phyloP scores from a whole-genome alignment of 371 early-diverging fungal genomes.

The Mortierella sp. region DNA sequence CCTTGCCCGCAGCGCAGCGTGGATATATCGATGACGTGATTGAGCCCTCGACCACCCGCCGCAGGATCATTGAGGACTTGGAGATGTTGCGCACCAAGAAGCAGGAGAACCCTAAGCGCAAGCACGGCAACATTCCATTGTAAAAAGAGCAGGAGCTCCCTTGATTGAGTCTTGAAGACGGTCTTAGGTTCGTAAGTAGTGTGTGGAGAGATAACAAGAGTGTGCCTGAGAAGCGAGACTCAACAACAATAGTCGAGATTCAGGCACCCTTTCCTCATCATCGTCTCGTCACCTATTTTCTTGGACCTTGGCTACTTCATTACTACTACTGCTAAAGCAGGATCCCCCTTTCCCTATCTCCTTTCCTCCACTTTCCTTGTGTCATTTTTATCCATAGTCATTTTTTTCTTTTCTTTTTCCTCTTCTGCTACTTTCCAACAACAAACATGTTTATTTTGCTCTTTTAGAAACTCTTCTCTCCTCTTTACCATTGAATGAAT shows the following conservation, averaged over 20 bases:
- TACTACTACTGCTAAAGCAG: background rate
- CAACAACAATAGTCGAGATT: background rate
- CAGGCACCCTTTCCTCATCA: background rate
- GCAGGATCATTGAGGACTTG: slow-evolving; percentile 91
- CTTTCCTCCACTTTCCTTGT: background rate
- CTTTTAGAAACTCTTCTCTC: background rate
- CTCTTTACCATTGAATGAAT: background rate
- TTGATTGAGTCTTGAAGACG: background rate
- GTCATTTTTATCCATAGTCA: background rate
- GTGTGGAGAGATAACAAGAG: background rate
- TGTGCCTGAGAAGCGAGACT: too few relatives aligned
- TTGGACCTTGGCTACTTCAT: background rate
- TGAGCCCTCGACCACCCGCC: slow-evolving; percentile 86
- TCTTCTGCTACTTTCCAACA: background rate
- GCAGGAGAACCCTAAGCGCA: slow-evolving; percentile 87
- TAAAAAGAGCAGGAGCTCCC: slow-evolving; percentile 50
- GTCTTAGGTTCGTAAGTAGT: background rate
- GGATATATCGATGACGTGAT: slow-evolving; percentile 97
- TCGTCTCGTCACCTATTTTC: background rate
- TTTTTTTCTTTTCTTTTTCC: background rate
- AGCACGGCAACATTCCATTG: slow-evolving; percentile 96
- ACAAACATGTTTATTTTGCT: slow-evolving; percentile 4
- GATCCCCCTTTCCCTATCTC: too few relatives aligned
- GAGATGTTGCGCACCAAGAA: slow-evolving; percentile 83
- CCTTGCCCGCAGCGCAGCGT: slow-evolving; percentile 95